These are phyloP conservation scores for Panus rudis DNA, from an alignment of 768 basidiomycete genomes.

Conservation along the genomic window DNA sequence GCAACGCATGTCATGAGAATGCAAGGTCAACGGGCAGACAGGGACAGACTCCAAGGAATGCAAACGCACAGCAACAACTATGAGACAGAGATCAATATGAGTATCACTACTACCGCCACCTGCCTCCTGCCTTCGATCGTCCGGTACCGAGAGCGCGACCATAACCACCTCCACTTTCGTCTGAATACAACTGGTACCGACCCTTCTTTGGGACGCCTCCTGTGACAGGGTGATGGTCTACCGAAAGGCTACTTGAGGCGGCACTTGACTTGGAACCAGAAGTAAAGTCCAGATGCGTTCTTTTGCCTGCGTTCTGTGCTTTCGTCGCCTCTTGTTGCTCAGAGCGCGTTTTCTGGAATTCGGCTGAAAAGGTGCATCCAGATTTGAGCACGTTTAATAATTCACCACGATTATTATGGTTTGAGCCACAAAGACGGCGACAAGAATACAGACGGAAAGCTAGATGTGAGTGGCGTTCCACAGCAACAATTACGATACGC, in stretches of 20 bases:
- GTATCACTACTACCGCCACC: no score
- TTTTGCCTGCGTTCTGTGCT: conserved; percentile 27
- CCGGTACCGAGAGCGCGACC: no score
- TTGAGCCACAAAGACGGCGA: background rate
- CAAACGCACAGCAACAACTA: no score
- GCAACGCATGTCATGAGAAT: no score
- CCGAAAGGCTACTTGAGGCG: background rate
- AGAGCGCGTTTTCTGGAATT: conserved; percentile 32
- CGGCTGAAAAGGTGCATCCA: conserved; percentile 24
- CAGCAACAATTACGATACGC: conserved; percentile 22
- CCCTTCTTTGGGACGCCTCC: no score
- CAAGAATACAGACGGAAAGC: background rate
- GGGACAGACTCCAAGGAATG: no score
- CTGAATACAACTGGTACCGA: no score
- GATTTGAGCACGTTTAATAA: background rate
- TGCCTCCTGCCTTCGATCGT: no score
- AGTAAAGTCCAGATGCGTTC: conserved; percentile 38
- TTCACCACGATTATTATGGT: no score
- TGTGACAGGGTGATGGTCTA: background rate
- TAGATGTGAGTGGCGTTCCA: background rate
- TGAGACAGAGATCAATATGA: no score
- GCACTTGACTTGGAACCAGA: conserved; percentile 13
- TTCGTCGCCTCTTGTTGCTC: conserved; percentile 35
- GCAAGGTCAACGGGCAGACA: no score
- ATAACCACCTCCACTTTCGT: no score